These are phyloP conservation scores for Hypoxylon crocopeplum DNA, from an alignment of 495 filamentous ascomycete genomes.

Conservation along the genomic window DNA sequence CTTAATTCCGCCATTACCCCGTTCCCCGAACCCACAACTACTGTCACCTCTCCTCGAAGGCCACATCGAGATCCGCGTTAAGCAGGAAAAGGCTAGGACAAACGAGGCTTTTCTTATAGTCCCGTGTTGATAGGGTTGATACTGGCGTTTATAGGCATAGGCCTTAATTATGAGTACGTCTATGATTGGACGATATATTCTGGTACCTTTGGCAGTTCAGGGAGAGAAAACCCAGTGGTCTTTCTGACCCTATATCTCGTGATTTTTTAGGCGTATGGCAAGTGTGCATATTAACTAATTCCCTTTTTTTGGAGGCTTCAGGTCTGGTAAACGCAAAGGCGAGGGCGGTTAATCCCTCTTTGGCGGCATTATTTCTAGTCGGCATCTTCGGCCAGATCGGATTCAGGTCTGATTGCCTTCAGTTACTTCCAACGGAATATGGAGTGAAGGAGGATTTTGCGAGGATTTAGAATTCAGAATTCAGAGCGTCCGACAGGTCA, in stretches of 20 bases:
- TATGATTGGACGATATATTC: not conserved
- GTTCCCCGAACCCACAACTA: no score
- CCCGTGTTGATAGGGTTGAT: no score
- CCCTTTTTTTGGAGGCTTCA: slow-evolving; percentile 9
- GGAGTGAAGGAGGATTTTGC: not conserved
- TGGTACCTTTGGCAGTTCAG: slow-evolving; percentile 14
- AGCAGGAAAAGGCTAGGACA: no score
- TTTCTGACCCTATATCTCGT: not conserved
- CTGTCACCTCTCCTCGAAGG: no score
- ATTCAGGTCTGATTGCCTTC: slow-evolving; percentile 8
- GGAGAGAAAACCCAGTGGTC: slow-evolving; percentile 13
- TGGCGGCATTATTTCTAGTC: not conserved
- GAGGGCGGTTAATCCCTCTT: slow-evolving; percentile 1
- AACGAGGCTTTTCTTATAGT: no score
- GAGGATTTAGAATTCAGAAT: not conserved
- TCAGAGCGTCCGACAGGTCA: not conserved
- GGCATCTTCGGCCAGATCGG: not conserved
- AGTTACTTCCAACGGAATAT: slow-evolving; percentile 6
- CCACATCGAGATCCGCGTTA: no score
- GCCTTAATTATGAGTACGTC: no score
- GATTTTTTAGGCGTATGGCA: slow-evolving; percentile 28
- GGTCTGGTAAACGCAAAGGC: slow-evolving; percentile 18
- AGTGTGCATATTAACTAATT: slow-evolving; percentile 31
- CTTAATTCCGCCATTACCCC: slow-evolving; percentile 7
- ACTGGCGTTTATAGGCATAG: no score